These are phyloP conservation scores for Candida berthetii DNA, from an alignment of 805 yeast genomes.

Conservation along the genomic window DNA sequence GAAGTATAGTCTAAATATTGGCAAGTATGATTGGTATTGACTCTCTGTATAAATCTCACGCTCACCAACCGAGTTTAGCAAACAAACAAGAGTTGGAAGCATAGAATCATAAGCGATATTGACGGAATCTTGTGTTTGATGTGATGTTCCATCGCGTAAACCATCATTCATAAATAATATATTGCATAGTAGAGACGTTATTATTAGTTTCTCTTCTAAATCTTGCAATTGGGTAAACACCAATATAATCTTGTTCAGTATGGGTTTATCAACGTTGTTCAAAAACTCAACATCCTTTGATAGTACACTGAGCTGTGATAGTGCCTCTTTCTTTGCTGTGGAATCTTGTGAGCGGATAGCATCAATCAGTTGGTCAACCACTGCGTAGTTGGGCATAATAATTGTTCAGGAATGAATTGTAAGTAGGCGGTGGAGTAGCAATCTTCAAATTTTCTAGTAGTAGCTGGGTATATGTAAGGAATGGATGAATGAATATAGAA, in stretches of 20 bases:
- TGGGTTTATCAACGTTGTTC: not conserved
- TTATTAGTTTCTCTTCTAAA: constrained; percentile 11
- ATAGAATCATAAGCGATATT: not conserved
- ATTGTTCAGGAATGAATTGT: no score
- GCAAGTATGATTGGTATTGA: constrained; percentile 16
- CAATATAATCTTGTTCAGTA: not conserved
- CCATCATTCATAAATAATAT: constrained; percentile 12
- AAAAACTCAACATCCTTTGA: not conserved
- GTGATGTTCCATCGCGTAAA: constrained; percentile 6
- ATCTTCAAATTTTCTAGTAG: no score
- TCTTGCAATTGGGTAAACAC: not conserved
- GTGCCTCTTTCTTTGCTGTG: not conserved
- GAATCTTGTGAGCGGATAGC: not conserved
- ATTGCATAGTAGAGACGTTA: constrained; percentile 15
- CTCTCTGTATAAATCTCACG: constrained; percentile 17
- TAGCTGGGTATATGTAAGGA: no score
- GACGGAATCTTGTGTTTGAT: not conserved
- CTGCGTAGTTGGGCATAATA: no score
- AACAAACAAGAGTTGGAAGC: constrained; percentile 8
- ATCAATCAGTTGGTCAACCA: not conserved
- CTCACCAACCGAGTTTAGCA: constrained; percentile 18
- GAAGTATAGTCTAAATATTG: constrained; percentile 20
- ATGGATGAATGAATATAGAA: no score
- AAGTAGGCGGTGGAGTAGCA: no score
- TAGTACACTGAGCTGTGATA: not conserved